Conservation (phyloP, 2,329 filamentous ascomycete species). For the Phialophora expanda region DNA sequence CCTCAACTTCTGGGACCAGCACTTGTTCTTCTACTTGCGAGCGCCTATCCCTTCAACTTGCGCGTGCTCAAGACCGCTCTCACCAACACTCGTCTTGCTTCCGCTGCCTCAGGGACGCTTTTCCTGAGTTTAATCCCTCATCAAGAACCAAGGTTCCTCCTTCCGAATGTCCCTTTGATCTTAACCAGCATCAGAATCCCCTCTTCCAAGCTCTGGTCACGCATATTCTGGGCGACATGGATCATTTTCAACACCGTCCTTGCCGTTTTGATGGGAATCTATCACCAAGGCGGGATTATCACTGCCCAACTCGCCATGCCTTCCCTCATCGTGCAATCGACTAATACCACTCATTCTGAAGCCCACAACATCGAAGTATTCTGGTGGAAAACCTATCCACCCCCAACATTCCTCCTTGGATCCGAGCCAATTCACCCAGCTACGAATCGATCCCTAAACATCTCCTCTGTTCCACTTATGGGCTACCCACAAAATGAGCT, state of each 20-base stretch:
- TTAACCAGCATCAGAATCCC: constrained; percentile 55
- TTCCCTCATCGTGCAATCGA: constrained; percentile 31
- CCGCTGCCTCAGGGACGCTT: constrained; percentile 51
- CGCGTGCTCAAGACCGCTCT: constrained; percentile 38
- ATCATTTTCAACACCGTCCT: constrained; percentile 56
- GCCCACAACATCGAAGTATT: constrained; percentile 47
- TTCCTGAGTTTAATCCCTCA: constrained; percentile 56
- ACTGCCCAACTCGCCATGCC: constrained; percentile 56
- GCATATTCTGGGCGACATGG: constrained; percentile 53
- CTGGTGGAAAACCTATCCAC: constrained; percentile 63
- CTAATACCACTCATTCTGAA: constrained; percentile 37
- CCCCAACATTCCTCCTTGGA: constrained; percentile 58
- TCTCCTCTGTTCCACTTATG: constrained; percentile 56
- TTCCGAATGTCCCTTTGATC: constrained; percentile 58
- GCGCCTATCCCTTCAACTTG: constrained; percentile 42
- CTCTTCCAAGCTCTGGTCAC: constrained; percentile 40
- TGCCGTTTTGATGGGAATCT: constrained; percentile 58
- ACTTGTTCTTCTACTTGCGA: constrained; percentile 62
- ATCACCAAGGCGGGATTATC: constrained; percentile 60
- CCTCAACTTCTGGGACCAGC: constrained; percentile 75
- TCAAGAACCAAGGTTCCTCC: constrained; percentile 60
- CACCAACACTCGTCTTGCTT: constrained; percentile 48
- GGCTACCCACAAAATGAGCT: constrained; percentile 52
- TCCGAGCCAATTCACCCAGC: constrained; percentile 39
- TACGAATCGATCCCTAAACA: constrained; percentile 40